Conservation (phyloP, 116 monocot species). For the Phalaenopsis hybrid region DNA sequence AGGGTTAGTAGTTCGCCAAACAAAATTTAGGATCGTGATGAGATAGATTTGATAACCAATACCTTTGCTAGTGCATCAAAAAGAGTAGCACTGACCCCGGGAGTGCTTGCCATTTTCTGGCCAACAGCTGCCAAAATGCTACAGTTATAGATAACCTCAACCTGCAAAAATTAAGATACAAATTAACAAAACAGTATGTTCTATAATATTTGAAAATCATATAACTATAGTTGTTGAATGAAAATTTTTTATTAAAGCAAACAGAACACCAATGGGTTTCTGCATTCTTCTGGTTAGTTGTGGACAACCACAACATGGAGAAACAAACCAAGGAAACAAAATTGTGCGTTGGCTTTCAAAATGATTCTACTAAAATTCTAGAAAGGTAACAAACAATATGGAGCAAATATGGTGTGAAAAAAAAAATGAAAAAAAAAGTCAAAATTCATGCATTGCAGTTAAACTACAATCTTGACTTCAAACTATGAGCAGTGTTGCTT, state of each 20-base stretch:
- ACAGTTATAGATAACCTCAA: conserved; percentile 78
- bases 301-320: neutral
- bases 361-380: neutral
- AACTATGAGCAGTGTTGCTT: neutral
- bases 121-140: conserved; percentile 96
- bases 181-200: neutral
- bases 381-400: neutral
- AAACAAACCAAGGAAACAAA: neutral
- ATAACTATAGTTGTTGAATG: neutral
- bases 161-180: conserved; percentile 30
- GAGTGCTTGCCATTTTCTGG: conserved; percentile 95
- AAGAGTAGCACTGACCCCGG: conserved; percentile 96
- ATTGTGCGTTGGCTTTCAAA: neutral
- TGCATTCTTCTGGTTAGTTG: neutral
- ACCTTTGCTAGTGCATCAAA: conserved; percentile 99
- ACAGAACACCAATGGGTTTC: neutral
- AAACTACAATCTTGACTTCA: neutral
- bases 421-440: neutral
- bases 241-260: neutral
- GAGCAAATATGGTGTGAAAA: neutral
- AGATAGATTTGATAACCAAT: neutral
- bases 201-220: too few relatives aligned
- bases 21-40: too few relatives aligned
- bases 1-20: neutral
- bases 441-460: neutral